phyloP scores from a whole-genome alignment of 805 yeast genomes.

The Candida palmyrensis region DNA sequence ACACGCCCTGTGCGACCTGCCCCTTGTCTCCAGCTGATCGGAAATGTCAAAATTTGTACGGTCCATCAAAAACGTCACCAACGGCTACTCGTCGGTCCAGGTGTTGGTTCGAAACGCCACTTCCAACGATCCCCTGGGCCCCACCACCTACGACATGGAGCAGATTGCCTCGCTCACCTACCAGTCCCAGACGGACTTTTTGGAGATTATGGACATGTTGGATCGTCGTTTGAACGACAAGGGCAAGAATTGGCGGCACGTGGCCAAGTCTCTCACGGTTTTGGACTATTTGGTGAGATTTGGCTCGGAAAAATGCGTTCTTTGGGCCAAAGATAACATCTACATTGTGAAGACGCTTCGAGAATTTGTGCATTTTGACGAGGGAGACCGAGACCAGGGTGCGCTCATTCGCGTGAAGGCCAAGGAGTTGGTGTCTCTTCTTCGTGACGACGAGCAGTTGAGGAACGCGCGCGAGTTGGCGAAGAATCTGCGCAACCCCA shows the following conservation, averaged over 20 bases:
- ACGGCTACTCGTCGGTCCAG: conserved; percentile 84
- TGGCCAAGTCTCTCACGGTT: conserved; percentile 86
- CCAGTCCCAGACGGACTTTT: conserved; percentile 62
- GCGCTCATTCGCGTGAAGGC: conserved; percentile 83
- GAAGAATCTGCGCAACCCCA: conserved; percentile 7
- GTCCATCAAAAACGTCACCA: conserved; percentile 81
- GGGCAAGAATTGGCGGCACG: conserved; percentile 97
- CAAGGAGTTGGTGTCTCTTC: conserved; percentile 73
- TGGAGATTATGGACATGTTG: conserved; percentile 90
- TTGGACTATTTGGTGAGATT: conserved; percentile 79
- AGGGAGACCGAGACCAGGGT: conserved; percentile 78
- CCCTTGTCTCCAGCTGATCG: not conserved
- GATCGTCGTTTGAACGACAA: conserved; percentile 90
- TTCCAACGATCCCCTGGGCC: conserved; percentile 80
- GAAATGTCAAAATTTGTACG: conserved; percentile 77
- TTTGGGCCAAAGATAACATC: conserved; percentile 87
- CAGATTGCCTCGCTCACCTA: conserved; percentile 74
- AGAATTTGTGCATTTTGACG: conserved; percentile 82
- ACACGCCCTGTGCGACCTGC: not conserved
- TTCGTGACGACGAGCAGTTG: conserved; percentile 79
- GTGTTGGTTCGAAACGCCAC: conserved; percentile 90
- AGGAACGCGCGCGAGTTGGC: conserved; percentile 58
- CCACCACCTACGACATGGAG: conserved; percentile 76
- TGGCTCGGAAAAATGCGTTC: conserved; percentile 84
- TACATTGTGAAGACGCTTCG: conserved; percentile 85